Conservation (phyloP, 257 asterid species). For the Verbascum thapsus region DNA sequence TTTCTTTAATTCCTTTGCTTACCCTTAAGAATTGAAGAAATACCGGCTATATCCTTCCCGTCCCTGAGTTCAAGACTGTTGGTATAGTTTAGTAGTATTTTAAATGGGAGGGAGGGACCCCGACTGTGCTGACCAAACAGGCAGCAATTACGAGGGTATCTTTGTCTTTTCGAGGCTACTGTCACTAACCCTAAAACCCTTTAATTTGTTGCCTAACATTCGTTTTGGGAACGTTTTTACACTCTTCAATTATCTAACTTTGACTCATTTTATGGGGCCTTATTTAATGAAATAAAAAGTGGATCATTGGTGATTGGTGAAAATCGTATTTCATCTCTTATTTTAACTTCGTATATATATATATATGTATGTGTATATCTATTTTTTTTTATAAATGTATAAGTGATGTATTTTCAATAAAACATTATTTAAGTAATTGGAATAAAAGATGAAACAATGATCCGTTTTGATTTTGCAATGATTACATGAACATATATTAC, state of each 20-base stretch:
- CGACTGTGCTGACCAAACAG: constrained; percentile 42
- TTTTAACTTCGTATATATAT: too few species aligned
- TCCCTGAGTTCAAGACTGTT: constrained; percentile 1
- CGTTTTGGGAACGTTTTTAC: constrained; percentile 24
- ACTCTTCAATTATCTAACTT: constrained; percentile 23
- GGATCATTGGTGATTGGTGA: too few species aligned
- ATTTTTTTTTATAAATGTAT: too few species aligned
- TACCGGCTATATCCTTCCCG: constrained; percentile 25
- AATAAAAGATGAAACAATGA: too few species aligned
- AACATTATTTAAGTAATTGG: too few species aligned
- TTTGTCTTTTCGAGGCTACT: constrained; percentile 41
- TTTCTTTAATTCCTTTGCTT: constrained; percentile 24
- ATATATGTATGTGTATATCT: too few species aligned
- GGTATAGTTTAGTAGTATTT: constrained; percentile 20
- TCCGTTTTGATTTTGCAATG: too few species aligned
- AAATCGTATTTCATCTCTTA: too few species aligned
- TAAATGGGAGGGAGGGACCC: constrained; percentile 34
- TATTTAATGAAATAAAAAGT: too few species aligned
- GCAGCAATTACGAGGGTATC: constrained; percentile 45
- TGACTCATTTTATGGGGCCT: constrained; percentile 18
- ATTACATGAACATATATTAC: too few species aligned
- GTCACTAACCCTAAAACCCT: constrained; percentile 36
- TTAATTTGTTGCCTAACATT: constrained; percentile 39
- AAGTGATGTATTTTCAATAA: too few species aligned
- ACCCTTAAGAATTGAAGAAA: constrained; percentile 22